Evolutionary conservation across 805 yeast species (phyloP), one percentile per base, ranked within the genome.

Genomic region (Komagataella phaffii): DNA sequence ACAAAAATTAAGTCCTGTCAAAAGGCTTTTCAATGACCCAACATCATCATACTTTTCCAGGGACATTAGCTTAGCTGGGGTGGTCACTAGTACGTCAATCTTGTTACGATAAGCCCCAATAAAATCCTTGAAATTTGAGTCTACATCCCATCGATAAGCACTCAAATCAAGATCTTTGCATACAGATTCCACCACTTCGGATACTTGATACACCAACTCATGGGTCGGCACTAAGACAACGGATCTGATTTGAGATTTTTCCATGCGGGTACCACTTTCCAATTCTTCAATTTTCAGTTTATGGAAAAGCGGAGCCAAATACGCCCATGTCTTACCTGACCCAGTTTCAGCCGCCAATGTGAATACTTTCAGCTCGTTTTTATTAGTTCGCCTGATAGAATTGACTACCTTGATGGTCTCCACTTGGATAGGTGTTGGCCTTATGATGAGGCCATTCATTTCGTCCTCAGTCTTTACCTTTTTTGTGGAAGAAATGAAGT

Each of bases 281-380:
- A 64, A 53, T 52, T 83, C 81, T 50, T 76, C 79, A 53, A 82
- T 81, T 54, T 80, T 77, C 55, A 90, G 65, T 55, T 77, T 79
- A 49, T 88, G 84, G 44, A 90, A 56, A 43, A 91, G 55, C 0
- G 96, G 90, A 0, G 85, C 80, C 54, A 93, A 62, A 61, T 90
- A 91, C 0, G 97, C 89, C 81, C 96, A 81, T 0, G 99, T 91
- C 62, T 91, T 91, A 7, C 99, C 99, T 0, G 96, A 85, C 0
- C 99, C 99, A 0, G 99, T 91, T 63, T 93, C 98, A 2, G 97
- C 96, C 0, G 98, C 97, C 51, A 91, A 65, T 2, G 93, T 79
- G 70, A 79, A 88, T 0, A 83, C 75, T 56, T 81, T 80, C 49
- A 81, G 59, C 53, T 72, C 67, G 6, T 63, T 65, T 18, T 54